Evolutionary conservation across 495 filamentous ascomycete species (phyloP).

Genomic region (Penicillium waksmanii): DNA sequence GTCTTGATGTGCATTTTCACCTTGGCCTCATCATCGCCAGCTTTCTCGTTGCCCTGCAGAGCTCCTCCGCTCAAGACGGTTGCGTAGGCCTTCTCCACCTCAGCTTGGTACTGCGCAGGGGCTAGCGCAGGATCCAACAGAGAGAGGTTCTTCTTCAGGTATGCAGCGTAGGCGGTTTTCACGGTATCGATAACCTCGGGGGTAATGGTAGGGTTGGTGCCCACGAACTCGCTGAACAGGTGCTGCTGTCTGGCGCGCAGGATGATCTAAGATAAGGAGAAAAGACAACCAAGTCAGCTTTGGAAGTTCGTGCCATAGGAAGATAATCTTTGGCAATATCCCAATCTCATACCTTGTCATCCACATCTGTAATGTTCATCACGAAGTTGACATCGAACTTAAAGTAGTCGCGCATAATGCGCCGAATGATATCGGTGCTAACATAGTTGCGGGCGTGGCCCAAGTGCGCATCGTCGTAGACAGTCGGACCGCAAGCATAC

Average conservation of each 20-base stretch:
- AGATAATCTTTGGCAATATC: background rate
- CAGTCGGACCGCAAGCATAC: constrained; percentile 93
- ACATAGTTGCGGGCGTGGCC: constrained; percentile 96
- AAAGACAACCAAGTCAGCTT: background rate
- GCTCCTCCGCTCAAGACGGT: constrained; percentile 54
- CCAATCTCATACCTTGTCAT: constrained; percentile 71
- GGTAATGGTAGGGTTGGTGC: constrained; percentile 50
- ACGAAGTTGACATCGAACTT: constrained; percentile 86
- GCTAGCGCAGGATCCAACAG: constrained; percentile 51
- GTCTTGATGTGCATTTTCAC: constrained; percentile 92
- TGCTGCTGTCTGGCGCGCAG: constrained; percentile 78
- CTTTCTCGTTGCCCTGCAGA: constrained; percentile 63
- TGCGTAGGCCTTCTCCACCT: constrained; percentile 64
- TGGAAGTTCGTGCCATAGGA: background rate
- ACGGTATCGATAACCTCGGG: constrained; percentile 58
- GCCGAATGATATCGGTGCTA: constrained; percentile 86
- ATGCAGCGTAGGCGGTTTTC: constrained; percentile 68
- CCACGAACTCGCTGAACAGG: constrained; percentile 62
- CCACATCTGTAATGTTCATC: constrained; percentile 94
- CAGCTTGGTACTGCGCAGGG: constrained; percentile 52
- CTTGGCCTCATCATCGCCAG: constrained; percentile 80
- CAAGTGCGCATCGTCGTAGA: constrained; percentile 88
- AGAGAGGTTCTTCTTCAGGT: constrained; percentile 77
- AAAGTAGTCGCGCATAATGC: constrained; percentile 87
- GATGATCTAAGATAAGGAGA: constrained; percentile 65